phyloP scores from a whole-genome alignment of 140 eudicot species.

The Ambrosia hybrid region DNA sequence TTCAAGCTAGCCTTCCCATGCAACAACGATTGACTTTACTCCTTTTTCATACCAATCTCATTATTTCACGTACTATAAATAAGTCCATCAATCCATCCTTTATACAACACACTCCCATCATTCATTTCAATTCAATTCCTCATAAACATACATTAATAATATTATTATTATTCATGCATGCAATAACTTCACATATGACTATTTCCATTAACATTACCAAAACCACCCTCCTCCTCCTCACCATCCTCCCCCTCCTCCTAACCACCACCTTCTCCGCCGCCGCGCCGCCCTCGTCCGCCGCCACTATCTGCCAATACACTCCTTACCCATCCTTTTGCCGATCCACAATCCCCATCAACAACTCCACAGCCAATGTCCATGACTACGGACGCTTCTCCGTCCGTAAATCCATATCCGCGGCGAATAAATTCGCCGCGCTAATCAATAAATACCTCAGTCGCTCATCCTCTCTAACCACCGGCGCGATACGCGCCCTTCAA shows the following conservation, averaged over 20 bases:
- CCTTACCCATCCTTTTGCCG: conserved; percentile 64
- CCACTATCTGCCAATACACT: conserved; percentile 58
- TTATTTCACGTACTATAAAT: conserved; percentile 22
- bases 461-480: conserved; percentile 39
- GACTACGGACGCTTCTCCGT: conserved; percentile 68
- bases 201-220: background rate
- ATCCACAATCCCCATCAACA: conserved; percentile 45
- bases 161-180: conserved; percentile 16
- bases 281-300: conserved; percentile 21
- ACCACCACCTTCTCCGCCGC: conserved; percentile 17
- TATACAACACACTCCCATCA: background rate
- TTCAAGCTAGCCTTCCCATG: conserved; percentile 37
- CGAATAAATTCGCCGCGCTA: conserved; percentile 46
- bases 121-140: background rate
- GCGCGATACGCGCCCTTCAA: conserved; percentile 58
- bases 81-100: background rate
- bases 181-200: conserved; percentile 20
- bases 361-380: conserved; percentile 55
- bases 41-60: background rate
- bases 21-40: conserved; percentile 30
- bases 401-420: conserved; percentile 57
- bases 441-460: conserved; percentile 45
- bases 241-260: background rate
- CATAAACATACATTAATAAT: background rate
- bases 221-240: conserved; percentile 10